Percentiles rank a stretch among this genome's conserved stretches.
Conservation (phyloP, 2,329 filamentous ascomycete species). For the Corinectria fuckeliana region DNA sequence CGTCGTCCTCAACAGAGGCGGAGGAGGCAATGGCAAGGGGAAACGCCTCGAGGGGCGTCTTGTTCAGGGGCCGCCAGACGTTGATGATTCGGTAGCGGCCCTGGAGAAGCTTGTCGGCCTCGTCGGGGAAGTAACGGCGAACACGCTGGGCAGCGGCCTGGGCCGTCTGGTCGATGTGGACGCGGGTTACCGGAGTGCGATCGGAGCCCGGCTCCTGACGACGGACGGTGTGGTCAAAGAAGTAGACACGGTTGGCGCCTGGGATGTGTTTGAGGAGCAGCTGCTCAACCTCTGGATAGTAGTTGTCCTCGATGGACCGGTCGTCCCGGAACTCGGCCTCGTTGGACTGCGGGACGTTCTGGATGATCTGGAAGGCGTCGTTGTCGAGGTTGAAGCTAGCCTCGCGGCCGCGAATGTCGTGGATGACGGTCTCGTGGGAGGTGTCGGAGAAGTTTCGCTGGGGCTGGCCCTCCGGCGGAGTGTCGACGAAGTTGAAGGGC, state of each 20-base stretch:
- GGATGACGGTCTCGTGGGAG: constrained; percentile 62
- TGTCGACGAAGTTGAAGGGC: constrained; percentile 73
- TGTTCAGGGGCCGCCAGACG: constrained; percentile 76
- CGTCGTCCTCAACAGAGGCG: constrained; percentile 63
- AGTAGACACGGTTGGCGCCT: constrained; percentile 68
- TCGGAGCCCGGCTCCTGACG: constrained; percentile 62
- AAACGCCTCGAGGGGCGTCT: constrained; percentile 66
- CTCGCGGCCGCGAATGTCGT: constrained; percentile 78
- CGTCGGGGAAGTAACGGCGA: constrained; percentile 67
- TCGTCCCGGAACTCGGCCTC: constrained; percentile 69
- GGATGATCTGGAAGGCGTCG: constrained; percentile 76
- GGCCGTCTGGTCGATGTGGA: constrained; percentile 85
- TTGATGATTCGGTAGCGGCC: constrained; percentile 85
- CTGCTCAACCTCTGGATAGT: constrained; percentile 85
- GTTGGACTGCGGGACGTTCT: constrained; percentile 59
- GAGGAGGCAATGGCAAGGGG: constrained; percentile 75
- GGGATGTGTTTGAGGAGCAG: constrained; percentile 72
- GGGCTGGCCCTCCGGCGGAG: constrained; percentile 64
- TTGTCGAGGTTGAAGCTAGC: constrained; percentile 69
- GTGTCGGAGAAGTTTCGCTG: constrained; percentile 68
- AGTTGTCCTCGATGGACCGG: constrained; percentile 70
- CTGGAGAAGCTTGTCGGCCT: constrained; percentile 70
- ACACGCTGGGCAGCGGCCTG: constrained; percentile 72
- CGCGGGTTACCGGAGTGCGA: constrained; percentile 73
- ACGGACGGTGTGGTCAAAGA: constrained; percentile 93